A percentile compares a stretch with the other conserved stretches of the same genome.
phyloP scores from a whole-genome alignment of 2,329 filamentous ascomycete species.

The Talaromyces sp. region DNA sequence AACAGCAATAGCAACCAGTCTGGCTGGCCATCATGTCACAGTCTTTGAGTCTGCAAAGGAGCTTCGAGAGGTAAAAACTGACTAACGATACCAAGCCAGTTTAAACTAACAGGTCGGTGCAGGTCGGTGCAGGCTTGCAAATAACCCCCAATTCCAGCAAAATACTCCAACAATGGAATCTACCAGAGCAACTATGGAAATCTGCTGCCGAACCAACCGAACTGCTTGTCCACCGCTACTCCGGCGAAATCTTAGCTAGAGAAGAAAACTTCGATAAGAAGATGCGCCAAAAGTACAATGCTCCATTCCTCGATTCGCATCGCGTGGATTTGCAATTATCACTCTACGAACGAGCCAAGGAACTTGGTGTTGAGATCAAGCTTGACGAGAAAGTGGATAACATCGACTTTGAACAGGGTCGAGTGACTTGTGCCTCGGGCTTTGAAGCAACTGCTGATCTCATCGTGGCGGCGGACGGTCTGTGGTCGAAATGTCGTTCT shows the following conservation, averaged over 20 bases:
- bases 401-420: background rate
- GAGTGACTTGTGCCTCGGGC: background rate
- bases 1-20: constrained; percentile 39
- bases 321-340: constrained; percentile 46
- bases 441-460: background rate
- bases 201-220: constrained; percentile 28
- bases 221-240: constrained; percentile 17
- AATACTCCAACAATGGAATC: constrained; percentile 27
- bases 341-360: background rate
- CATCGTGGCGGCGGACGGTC: background rate
- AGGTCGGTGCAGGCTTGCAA: constrained; percentile 17
- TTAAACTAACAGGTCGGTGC: background rate
- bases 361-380: background rate
- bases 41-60: background rate
- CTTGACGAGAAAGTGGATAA: background rate
- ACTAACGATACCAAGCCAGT: background rate
- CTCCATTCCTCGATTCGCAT: constrained; percentile 46
- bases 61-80: background rate
- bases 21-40: constrained; percentile 31
- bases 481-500: background rate
- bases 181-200: constrained; percentile 25
- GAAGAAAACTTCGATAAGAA: constrained; percentile 22
- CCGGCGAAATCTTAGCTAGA: constrained; percentile 24
- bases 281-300: constrained; percentile 27
- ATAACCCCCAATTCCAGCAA: constrained; percentile 29